Evolutionary conservation across 768 basidiomycete species (phyloP).

Genomic region (Macrocybe gigantea): DNA sequence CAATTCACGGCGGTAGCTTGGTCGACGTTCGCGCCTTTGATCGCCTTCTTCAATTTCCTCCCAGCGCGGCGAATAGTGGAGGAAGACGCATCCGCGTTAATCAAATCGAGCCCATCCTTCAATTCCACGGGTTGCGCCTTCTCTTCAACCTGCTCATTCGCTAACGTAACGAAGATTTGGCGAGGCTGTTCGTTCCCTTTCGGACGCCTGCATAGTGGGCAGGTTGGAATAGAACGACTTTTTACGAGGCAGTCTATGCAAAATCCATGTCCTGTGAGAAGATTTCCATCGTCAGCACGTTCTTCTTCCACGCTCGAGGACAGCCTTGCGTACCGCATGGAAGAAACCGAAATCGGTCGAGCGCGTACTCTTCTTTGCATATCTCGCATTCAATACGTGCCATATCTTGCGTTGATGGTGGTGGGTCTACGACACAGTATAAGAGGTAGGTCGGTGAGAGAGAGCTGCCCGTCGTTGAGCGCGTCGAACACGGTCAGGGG

Average conservation of each 20-base stretch:
- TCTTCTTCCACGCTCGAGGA: neutral
- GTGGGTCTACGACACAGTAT: neutral
- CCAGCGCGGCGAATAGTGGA: conserved; percentile 7
- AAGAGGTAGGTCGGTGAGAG: neutral
- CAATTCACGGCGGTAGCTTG: conserved; percentile 2
- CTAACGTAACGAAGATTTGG: conserved; percentile 9
- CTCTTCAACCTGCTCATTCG: neutral
- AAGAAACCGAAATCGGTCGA: conserved; percentile 9
- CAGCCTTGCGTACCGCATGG: conserved; percentile 8
- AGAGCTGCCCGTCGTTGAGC: neutral
- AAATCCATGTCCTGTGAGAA: conserved; percentile 9
- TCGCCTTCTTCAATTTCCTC: conserved; percentile 5
- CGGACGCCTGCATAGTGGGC: conserved; percentile 5
- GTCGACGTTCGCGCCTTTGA: neutral
- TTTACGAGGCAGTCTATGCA: conserved; percentile 6
- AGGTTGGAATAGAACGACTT: neutral
- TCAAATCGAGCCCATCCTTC: conserved; percentile 1
- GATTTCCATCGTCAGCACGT: neutral
- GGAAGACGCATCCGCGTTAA: neutral
- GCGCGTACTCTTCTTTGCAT: conserved; percentile 4
- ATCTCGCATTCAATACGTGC: conserved; percentile 6
- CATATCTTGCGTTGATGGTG: neutral
- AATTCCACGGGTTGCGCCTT: neutral
- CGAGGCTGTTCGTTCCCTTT: conserved; percentile 3
- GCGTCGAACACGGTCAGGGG: neutral